These are phyloP conservation scores for Heliocybe sulcata DNA, from an alignment of 1,284 basidiomycete species.

Conservation along the genomic window DNA sequence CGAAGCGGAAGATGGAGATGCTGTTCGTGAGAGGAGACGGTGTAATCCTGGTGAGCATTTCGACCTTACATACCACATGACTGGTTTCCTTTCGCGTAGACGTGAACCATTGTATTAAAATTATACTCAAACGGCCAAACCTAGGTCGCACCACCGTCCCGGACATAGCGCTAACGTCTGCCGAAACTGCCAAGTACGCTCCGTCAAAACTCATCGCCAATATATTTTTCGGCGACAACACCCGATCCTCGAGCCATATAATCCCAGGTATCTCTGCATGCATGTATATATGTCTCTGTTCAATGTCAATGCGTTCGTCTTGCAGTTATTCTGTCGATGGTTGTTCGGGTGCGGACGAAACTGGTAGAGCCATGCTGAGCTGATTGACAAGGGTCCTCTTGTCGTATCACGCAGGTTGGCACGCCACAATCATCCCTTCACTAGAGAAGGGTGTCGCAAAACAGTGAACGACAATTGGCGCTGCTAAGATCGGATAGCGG, in stretches of 20 bases:
- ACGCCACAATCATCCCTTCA: no score
- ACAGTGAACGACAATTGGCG: background rate
- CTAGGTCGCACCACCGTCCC: background rate
- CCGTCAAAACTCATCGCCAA: background rate
- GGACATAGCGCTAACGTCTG: background rate
- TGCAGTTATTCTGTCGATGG: no score
- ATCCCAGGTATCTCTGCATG: background rate
- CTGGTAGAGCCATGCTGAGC: no score
- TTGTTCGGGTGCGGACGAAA: no score
- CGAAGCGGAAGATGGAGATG: conserved; percentile 96
- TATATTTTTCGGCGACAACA: conserved; percentile 2
- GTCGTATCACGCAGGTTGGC: background rate
- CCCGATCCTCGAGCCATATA: background rate
- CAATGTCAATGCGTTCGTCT: no score
- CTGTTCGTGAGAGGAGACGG: conserved; percentile 96
- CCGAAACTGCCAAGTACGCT: no score
- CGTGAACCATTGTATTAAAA: background rate
- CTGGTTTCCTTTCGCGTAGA: no score
- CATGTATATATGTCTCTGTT: no score
- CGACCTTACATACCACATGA: no score
- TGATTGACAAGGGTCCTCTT: no score
- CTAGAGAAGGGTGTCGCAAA: background rate
- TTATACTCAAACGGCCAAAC: background rate
- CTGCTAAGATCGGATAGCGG: background rate
- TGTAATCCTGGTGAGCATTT: conserved; percentile 74